A percentile compares a stretch with the other conserved stretches of the same genome.
Evolutionary conservation across 2,329 filamentous ascomycete species (phyloP).

Genomic region (Nannizziopsis barbatae): DNA sequence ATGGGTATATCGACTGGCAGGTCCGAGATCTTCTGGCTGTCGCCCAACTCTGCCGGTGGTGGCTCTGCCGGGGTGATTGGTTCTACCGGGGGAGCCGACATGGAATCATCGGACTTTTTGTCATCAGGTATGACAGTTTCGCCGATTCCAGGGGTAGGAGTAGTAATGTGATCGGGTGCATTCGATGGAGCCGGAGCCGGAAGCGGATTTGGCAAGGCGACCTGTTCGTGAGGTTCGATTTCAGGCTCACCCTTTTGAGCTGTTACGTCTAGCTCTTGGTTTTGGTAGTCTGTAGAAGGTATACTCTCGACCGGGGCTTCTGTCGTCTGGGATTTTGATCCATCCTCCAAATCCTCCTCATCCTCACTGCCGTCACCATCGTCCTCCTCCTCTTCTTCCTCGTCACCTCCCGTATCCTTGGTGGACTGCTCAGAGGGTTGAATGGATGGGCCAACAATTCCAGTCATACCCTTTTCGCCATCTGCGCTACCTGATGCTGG

Average conservation of each 20-base stretch:
- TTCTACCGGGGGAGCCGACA: neutral
- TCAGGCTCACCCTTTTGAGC: conserved; percentile 2
- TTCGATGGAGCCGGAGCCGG: conserved; percentile 3
- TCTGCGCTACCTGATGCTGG: conserved; percentile 33
- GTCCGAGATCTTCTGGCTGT: too few relatives aligned
- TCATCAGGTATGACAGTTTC: too few relatives aligned
- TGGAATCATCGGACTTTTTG: neutral
- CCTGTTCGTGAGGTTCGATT: neutral
- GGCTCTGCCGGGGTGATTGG: neutral
- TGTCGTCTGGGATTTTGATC: conserved; percentile 33
- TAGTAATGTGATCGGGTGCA: conserved; percentile 1
- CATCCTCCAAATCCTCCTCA: conserved; percentile 40
- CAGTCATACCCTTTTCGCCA: conserved; percentile 15
- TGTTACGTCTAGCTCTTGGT: conserved; percentile 1
- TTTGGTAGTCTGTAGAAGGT: conserved; percentile 21
- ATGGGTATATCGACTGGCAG: neutral
- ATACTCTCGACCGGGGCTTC: conserved; percentile 17
- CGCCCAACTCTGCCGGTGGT: neutral
- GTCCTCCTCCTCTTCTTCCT: conserved; percentile 35
- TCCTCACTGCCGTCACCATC: conserved; percentile 42
- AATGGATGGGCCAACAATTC: conserved; percentile 31
- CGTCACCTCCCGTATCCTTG: conserved; percentile 28
- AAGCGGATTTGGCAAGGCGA: conserved; percentile 1
- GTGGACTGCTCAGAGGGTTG: neutral
- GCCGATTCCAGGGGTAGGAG: conserved; percentile 13